Evolutionary conservation across 1,284 basidiomycete genomes (phyloP).

Genomic region (Cystobasidium slooffiae): DNA sequence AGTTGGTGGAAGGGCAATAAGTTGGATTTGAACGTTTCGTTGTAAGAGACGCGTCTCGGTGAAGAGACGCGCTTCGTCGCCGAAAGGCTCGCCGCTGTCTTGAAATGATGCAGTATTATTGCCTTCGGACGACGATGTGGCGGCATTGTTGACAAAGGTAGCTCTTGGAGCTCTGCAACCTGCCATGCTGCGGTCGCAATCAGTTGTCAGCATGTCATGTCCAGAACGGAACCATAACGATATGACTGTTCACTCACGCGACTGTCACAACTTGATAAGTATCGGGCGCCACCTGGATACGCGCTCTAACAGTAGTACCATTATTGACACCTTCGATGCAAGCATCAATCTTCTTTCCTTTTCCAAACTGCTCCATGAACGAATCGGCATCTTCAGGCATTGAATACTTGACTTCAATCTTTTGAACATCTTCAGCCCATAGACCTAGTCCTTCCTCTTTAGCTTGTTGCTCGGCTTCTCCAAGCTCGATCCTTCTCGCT

Average conservation of each 20-base stretch:
- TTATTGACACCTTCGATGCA: constrained; percentile 94
- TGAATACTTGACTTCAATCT: constrained; percentile 74
- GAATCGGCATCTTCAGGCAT: constrained; percentile 89
- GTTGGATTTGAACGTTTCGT: constrained; percentile 79
- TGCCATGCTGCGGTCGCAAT: constrained; percentile 66
- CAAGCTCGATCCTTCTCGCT: constrained; percentile 56
- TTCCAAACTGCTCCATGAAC: constrained; percentile 83
- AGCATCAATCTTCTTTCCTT: constrained; percentile 83
- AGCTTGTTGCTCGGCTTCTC: constrained; percentile 74
- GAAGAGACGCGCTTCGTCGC: constrained; percentile 83
- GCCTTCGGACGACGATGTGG: constrained; percentile 35
- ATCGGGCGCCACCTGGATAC: constrained; percentile 82
- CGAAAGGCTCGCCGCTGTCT: constrained; percentile 52
- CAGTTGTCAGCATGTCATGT: not conserved
- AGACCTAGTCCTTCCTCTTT: constrained; percentile 75
- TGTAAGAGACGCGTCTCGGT: constrained; percentile 91
- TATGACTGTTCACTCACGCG: constrained; percentile 41
- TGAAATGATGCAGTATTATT: constrained; percentile 35
- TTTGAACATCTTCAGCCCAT: constrained; percentile 69
- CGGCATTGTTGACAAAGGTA: constrained; percentile 55
- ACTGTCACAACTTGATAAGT: constrained; percentile 87
- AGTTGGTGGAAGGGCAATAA: constrained; percentile 79
- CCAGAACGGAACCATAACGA: no score
- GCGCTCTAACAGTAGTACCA: constrained; percentile 84
- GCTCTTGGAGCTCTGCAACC: constrained; percentile 80